These are phyloP conservation scores for Euphorbia tirucalli DNA, from an alignment of 345 rosid species.

Conservation along the genomic window DNA sequence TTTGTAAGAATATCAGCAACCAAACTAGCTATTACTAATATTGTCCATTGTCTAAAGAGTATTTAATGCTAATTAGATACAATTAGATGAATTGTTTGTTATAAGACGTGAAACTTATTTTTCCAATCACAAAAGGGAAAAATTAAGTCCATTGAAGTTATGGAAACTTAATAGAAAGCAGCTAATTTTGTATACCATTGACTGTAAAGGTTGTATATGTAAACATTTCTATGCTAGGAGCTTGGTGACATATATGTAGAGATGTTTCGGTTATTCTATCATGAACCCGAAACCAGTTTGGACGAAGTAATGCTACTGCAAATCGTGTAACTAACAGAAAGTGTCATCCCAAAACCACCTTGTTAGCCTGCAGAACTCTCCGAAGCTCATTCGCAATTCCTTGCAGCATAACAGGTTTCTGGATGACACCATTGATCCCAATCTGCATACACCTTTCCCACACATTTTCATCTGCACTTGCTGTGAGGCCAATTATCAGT, in stretches of 20 bases:
- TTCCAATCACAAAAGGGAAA: too few species aligned
- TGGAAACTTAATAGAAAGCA: neutral
- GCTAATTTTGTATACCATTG: constrained; percentile 36
- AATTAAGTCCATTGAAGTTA: neutral
- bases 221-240: constrained; percentile 32
- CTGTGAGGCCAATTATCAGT: constrained; percentile 58
- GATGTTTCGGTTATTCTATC: too few species aligned
- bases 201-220: constrained; percentile 26
- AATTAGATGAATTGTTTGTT: neutral
- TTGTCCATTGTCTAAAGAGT: neutral
- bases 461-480: constrained; percentile 52
- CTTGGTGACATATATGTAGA: constrained; percentile 3
- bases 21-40: neutral
- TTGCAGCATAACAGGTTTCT: constrained; percentile 66
- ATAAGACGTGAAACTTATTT: too few species aligned
- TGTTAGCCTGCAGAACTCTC: constrained; percentile 54
- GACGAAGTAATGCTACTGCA: neutral
- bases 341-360: constrained; percentile 24
- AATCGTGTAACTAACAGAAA: constrained; percentile 11
- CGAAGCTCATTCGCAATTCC: constrained; percentile 71
- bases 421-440: constrained; percentile 79
- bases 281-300: constrained; percentile 1
- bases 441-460: constrained; percentile 62
- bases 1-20: too few species aligned
- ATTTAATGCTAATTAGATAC: neutral